Base-by-base conservation (phyloP, 140 eudicot genomes). In the Senecio squalidus region DNA sequence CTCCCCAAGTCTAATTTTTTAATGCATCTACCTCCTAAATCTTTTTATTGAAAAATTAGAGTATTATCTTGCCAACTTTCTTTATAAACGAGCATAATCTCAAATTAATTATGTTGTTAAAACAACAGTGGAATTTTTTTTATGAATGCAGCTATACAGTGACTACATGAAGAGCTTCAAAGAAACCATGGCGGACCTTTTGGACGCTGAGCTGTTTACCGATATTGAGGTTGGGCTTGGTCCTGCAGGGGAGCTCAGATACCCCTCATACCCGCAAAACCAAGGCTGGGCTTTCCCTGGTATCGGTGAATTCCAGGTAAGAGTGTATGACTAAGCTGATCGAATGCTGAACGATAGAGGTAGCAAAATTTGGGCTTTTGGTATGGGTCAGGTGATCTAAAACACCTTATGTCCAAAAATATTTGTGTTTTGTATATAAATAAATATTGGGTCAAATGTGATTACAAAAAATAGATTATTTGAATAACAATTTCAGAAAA, bases 221-320 rank as follows among this genome's bases (percentile, higher is more conserved):
- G 97, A 90, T 70, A 72, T 90, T 60, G 97, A 90, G 69, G 97
- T 90, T 14, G 97, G 97, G 43, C 80, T 84, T 2, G 97, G 97
- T 27, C 95, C 97, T 7, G 94, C 94, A 13, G 97, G 97, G 44
- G 97, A 90, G 75, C 94, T 90, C 29, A 74, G 97, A 55, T 90
- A 90, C 67, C 94, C 97, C 21, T 90, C 97, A 2, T 90, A 86
- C 59, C 81, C 82, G 5, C 75, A 80, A 57, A 70, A 58, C 53
- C 97, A 78, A 67, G 97, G 97, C 41, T 90, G 97, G 97, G 72
- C 15, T 49, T 90, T 77, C 73, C 97, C 95, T 1, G 97, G 97
- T 22, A 90, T 90, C 20, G 97, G 97, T 51, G 97, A 86, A 80
- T 90, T 90, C 62, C 97, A 90, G 88, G 97, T 90, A 43, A 64